Evolutionary conservation across 257 asterid genomes (phyloP).

Genomic region (Jacaranda copaia): DNA sequence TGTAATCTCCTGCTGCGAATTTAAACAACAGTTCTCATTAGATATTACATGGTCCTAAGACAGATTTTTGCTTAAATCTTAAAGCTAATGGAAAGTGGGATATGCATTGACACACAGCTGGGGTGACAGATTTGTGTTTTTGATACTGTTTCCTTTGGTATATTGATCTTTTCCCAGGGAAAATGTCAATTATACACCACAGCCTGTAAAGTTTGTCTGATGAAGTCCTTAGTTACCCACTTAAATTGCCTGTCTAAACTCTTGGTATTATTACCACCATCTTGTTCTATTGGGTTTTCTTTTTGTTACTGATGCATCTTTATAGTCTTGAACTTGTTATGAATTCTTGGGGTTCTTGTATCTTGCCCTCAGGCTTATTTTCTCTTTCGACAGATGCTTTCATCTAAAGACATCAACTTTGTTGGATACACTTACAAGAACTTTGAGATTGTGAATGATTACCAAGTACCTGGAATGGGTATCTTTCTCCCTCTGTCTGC

Average conservation of each 20-base stretch:
- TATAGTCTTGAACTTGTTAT: too few species aligned
- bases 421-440: too few species aligned
- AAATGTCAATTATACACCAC: too few species aligned
- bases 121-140: slow-evolving; percentile 8
- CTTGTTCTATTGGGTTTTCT: too few species aligned
- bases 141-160: not conserved
- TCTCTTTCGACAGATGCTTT: not conserved
- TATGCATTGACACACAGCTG: not conserved
- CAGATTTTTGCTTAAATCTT: not conserved
- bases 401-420: too few species aligned
- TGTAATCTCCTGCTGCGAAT: not conserved
- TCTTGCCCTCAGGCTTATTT: not conserved
- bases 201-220: too few species aligned
- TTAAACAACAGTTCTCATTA: too few species aligned
- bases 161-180: slow-evolving; percentile 13
- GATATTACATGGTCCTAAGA: not conserved
- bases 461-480: slow-evolving; percentile 72
- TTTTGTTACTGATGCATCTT: too few species aligned
- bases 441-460: slow-evolving; percentile 48
- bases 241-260: too few species aligned
- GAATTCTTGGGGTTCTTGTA: not conserved
- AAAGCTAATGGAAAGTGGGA: not conserved
- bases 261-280: too few species aligned
- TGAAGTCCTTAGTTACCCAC: too few species aligned
- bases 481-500: slow-evolving; percentile 15